Conservation (phyloP, 331 rosid genomes). For the Pyracantha coccinea region DNA sequence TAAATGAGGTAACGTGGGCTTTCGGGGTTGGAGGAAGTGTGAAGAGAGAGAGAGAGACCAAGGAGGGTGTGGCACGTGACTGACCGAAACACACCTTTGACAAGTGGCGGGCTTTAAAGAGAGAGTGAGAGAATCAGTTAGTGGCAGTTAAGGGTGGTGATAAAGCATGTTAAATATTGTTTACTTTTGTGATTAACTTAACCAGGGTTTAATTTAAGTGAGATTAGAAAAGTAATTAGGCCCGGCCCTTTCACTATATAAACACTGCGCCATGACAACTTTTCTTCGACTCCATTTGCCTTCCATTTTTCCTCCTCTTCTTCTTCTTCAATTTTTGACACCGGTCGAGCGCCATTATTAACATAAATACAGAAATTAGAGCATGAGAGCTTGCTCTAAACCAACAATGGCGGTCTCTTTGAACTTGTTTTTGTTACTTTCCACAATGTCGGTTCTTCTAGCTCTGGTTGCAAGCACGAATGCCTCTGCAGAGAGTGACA, state of each 20-base stretch:
- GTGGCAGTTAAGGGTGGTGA: slow-evolving; percentile 47
- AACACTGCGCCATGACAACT: slow-evolving; percentile 16
- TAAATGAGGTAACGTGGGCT: not conserved
- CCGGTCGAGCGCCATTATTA: not conserved
- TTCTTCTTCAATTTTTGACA: not conserved
- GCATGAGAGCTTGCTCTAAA: not conserved
- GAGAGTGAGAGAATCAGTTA: slow-evolving; percentile 31
- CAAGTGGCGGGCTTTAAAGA: slow-evolving; percentile 27
- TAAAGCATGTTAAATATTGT: slow-evolving; percentile 23
- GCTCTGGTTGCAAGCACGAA: slow-evolving; percentile 18
- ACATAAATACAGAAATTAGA: not conserved
- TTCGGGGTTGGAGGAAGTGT: not conserved
- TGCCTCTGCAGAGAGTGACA: slow-evolving; percentile 14
- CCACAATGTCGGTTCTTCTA: slow-evolving; percentile 18
- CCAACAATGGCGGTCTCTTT: slow-evolving; percentile 44
- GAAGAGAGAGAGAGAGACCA: not conserved
- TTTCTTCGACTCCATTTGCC: slow-evolving; percentile 28
- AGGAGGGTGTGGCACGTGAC: slow-evolving; percentile 34
- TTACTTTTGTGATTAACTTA: slow-evolving; percentile 13
- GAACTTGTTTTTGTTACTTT: slow-evolving; percentile 8
- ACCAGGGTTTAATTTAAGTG: slow-evolving; percentile 29
- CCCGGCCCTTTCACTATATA: slow-evolving; percentile 30
- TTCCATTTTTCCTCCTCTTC: not conserved
- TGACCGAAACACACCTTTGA: slow-evolving; percentile 25
- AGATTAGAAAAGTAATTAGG: not conserved